Conservation (phyloP, 345 rosid species). For the Euclidium syriacum region DNA sequence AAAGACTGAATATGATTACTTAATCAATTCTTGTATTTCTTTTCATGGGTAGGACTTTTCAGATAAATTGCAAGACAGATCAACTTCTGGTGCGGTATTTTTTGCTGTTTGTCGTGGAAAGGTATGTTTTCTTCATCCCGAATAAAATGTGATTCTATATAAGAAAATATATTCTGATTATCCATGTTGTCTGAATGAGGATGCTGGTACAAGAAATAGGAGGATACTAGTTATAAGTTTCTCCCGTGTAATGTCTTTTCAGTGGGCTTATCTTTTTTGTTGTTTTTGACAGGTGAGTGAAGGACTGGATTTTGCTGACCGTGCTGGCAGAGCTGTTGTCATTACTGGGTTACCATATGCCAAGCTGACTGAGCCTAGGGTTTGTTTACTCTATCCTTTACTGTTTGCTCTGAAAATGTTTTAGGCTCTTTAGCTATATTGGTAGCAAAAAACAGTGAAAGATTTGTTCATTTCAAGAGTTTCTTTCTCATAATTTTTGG, state of each 20-base stretch:
- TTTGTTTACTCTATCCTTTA: slow-evolving; percentile 30
- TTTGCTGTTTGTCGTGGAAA: slow-evolving; percentile 99
- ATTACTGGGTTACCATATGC: slow-evolving; percentile 93
- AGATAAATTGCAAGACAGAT: slow-evolving; percentile 72
- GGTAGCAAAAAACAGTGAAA: not conserved
- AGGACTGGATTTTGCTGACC: slow-evolving; percentile 97
- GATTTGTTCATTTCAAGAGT: not conserved
- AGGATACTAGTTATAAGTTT: not conserved
- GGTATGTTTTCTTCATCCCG: slow-evolving; percentile 41
- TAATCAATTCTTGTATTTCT: not conserved
- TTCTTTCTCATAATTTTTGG: slow-evolving; percentile 3
- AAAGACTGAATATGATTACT: slow-evolving; percentile 10
- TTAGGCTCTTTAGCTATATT: slow-evolving; percentile 5
- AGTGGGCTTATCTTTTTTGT: slow-evolving; percentile 18
- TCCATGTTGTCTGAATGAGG: not conserved
- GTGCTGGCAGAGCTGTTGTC: slow-evolving; percentile 94
- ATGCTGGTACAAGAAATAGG: slow-evolving; percentile 3
- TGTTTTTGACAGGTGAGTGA: slow-evolving; percentile 97
- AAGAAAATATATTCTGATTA: not conserved
- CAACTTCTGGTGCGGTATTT: slow-evolving; percentile 77
- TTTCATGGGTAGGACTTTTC: slow-evolving; percentile 60
- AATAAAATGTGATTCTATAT: not conserved
- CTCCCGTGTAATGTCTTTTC: slow-evolving; percentile 2
- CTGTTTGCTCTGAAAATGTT: slow-evolving; percentile 2
- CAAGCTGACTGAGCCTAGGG: slow-evolving; percentile 79